Evolutionary conservation across 306 rosid species (phyloP), one percentile per base, ranked within the genome.

Genomic region (Acacia melanoxylon): DNA sequence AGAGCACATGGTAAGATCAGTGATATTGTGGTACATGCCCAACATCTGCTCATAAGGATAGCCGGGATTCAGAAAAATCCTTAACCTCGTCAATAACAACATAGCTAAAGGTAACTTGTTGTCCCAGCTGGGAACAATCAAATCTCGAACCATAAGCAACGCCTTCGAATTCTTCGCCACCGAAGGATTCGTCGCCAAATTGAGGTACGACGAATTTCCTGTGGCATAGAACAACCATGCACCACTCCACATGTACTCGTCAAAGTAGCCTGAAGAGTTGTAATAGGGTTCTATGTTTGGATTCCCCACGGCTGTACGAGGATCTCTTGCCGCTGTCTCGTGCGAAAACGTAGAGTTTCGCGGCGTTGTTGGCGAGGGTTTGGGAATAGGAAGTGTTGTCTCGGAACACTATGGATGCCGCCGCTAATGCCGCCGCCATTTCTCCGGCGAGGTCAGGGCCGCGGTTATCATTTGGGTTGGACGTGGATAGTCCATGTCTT

Each of bases 191-290:
- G 95, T 91, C 27, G 95, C 95, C 70, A 91, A 80, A 5, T 80
- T 70, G 19, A 89, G 45, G 48, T 91, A 91, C 11, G 78, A 68
- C 13, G 8, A 29, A 75, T 91, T 91, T 14, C 95, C 95, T 0
- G 95, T 91, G 15, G 93, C 95, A 52, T 88, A 91, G 75, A 54
- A 91, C 73, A 91, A 25, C 95, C 95, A 91, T 3, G 93, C 86
- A 37, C 78, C 86, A 20, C 85, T 90, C 93, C 95, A 91, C 90
- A 91, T 91, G 83, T 88, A 91, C 67, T 91, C 95, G 17, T 89
- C 95, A 37, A 33, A 89, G 86, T 91, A 91, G 35, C 92, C 88
- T 12, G 80, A 27, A 41, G 95, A 91, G 84, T 91, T 91, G 77
- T 91, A 91, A 14, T 24, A 86, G 12, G 88, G 86, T 16, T 45